A percentile compares a stretch with the other conserved stretches of the same genome.
phyloP scores from a whole-genome alignment of 768 basidiomycete genomes.

The Xanthoconium stramineum region DNA sequence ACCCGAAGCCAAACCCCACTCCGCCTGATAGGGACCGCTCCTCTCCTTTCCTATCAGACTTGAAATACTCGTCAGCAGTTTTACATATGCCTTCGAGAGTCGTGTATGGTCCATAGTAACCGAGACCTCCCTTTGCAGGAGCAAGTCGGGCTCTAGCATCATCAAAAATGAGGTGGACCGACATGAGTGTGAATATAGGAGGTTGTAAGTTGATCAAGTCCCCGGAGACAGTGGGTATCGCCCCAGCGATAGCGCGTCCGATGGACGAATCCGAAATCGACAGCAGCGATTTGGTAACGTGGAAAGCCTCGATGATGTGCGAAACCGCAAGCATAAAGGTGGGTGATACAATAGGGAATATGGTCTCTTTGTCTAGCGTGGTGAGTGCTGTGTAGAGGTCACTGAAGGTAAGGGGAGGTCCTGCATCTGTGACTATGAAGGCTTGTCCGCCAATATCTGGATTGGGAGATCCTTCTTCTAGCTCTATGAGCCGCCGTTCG shows the following conservation, averaged over 20 bases:
- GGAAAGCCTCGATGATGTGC: conserved; percentile 54
- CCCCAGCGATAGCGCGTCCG: conserved; percentile 31
- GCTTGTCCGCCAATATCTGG: conserved; percentile 75
- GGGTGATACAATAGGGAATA: conserved; percentile 54
- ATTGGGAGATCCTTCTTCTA: conserved; percentile 35
- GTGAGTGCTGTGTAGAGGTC: conserved; percentile 57
- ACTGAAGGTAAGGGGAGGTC: conserved; percentile 57
- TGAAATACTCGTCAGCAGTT: conserved; percentile 47
- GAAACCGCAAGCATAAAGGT: conserved; percentile 66
- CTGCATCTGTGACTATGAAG: conserved; percentile 65
- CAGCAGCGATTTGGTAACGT: conserved; percentile 45
- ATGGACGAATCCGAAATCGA: conserved; percentile 29
- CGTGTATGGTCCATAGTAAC: conserved; percentile 57
- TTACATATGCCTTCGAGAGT: conserved; percentile 57
- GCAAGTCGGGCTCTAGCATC: conserved; percentile 60
- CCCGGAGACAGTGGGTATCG: conserved; percentile 45
- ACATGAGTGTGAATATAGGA: conserved; percentile 50
- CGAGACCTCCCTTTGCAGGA: conserved; percentile 58
- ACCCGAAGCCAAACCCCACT: conserved; percentile 39
- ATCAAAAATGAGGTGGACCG: conserved; percentile 58
- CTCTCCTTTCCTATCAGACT: conserved; percentile 36
- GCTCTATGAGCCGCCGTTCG: conserved; percentile 65
- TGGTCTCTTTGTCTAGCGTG: conserved; percentile 54
- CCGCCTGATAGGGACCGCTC: conserved; percentile 43
- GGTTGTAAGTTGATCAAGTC: conserved; percentile 59